Conservation (phyloP, 1,284 basidiomycete genomes). For the Microbotryum violaceum region DNA sequence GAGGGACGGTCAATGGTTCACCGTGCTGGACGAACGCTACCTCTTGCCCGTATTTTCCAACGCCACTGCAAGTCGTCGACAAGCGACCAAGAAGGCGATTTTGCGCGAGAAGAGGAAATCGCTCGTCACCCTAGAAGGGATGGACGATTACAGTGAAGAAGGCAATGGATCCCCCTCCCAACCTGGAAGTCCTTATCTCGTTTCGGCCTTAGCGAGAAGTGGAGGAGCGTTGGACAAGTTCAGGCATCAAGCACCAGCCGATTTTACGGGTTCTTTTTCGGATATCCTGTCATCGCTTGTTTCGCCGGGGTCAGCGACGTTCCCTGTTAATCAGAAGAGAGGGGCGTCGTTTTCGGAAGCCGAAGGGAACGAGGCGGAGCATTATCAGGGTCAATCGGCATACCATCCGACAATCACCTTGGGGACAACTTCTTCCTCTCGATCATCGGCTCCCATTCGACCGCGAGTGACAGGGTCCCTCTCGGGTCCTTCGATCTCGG, state of each 20-base stretch:
- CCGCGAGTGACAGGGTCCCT: background rate
- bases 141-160: constrained; percentile 7
- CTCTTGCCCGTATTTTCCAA: constrained; percentile 85
- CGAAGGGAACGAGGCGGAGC: background rate
- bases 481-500: background rate
- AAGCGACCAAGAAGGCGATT: constrained; percentile 38
- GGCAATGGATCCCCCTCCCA: background rate
- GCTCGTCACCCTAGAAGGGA: constrained; percentile 7
- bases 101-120: constrained; percentile 15
- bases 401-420: background rate
- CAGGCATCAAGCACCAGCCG: background rate
- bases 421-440: background rate
- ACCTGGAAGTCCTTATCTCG: constrained; percentile 7
- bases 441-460: background rate
- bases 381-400: background rate
- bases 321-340: background rate
- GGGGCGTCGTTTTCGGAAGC: background rate
- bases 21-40: constrained; percentile 87
- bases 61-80: constrained; percentile 43
- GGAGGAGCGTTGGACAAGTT: constrained; percentile 6
- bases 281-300: constrained; percentile 17
- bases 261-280: background rate
- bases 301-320: background rate
- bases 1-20: constrained; percentile 81
- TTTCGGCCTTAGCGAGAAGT: background rate